Conservation (phyloP, 2,329 filamentous ascomycete genomes). For the Hymenoscyphus albidus region DNA sequence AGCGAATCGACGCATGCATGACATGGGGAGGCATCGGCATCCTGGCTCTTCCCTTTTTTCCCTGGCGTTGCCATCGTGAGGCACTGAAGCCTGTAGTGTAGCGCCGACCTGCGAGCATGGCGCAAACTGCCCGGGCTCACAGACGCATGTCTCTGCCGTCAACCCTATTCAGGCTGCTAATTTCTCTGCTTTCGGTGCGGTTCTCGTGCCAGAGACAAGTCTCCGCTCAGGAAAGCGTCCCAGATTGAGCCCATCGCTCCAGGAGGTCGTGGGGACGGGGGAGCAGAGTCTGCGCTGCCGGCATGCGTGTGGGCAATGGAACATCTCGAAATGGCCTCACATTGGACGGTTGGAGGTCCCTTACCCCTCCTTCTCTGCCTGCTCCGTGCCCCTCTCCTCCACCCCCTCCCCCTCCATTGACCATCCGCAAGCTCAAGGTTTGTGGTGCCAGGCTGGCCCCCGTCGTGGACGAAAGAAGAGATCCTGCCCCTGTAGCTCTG, state of each 20-base stretch:
- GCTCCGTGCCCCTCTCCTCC: slow-evolving; percentile 4
- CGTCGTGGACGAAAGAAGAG: neutral
- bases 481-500: neutral
- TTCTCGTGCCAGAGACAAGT: neutral
- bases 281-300: slow-evolving; percentile 1
- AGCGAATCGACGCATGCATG: slow-evolving; percentile 10
- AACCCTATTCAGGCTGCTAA: slow-evolving; percentile 19
- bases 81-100: slow-evolving; percentile 3
- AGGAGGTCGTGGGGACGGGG: neutral
- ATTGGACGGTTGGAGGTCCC: neutral
- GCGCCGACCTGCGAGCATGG: slow-evolving; percentile 1
- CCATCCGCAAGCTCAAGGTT: neutral
- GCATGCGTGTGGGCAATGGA: neutral
- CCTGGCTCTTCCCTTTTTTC: neutral
- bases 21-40: neutral
- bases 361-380: slow-evolving; percentile 2
- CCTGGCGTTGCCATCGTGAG: neutral
- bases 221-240: slow-evolving; percentile 3
- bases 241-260: neutral
- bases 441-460: neutral
- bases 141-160: slow-evolving; percentile 9
- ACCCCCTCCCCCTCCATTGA: neutral
- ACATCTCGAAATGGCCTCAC: neutral
- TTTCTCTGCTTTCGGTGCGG: neutral
- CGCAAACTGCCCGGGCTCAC: neutral